Percentiles rank a stretch among this genome's conserved stretches.
phyloP scores from a whole-genome alignment of 768 basidiomycete genomes.

The Suillus hirtellus region DNA sequence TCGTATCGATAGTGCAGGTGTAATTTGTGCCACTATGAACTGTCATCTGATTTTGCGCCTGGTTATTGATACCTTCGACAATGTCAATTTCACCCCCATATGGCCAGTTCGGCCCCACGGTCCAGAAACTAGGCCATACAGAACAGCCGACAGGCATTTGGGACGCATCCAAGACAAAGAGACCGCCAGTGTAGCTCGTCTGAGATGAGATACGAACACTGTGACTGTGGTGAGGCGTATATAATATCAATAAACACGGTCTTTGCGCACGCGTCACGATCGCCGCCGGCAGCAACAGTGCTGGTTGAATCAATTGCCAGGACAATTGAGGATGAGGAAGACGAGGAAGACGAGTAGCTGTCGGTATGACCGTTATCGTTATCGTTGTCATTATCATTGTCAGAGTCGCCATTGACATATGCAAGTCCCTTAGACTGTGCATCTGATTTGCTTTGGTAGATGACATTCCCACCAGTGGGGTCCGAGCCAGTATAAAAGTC shows the following conservation, averaged over 20 bases:
- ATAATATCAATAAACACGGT: not conserved
- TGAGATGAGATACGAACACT: conserved; percentile 71
- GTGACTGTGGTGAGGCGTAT: conserved; percentile 1
- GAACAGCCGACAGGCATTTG: conserved; percentile 73
- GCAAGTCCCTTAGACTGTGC: conserved; percentile 58
- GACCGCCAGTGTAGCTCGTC: conserved; percentile 59
- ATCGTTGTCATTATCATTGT: conserved; percentile 30
- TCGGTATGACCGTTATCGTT: not conserved
- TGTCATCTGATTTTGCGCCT: conserved; percentile 60
- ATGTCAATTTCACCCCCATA: conserved; percentile 66
- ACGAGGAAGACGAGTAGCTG: not conserved
- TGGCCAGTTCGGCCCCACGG: conserved; percentile 55
- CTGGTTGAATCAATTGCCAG: conserved; percentile 64
- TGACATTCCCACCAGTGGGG: conserved; percentile 71
- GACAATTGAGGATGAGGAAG: conserved; percentile 38
- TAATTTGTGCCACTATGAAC: conserved; percentile 59
- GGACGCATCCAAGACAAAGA: conserved; percentile 74
- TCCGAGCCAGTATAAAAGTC: conserved; percentile 63
- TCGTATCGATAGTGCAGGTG: conserved; percentile 27
- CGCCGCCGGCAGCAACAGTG: conserved; percentile 46
- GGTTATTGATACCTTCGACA: conserved; percentile 69
- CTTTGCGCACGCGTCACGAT: conserved; percentile 50
- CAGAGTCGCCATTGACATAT: conserved; percentile 49
- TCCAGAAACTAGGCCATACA: conserved; percentile 62
- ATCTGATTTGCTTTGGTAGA: conserved; percentile 49